These are phyloP conservation scores for Eimeria falciformis DNA, from an alignment of 169 alveolate genomes.

Conservation along the genomic window DNA sequence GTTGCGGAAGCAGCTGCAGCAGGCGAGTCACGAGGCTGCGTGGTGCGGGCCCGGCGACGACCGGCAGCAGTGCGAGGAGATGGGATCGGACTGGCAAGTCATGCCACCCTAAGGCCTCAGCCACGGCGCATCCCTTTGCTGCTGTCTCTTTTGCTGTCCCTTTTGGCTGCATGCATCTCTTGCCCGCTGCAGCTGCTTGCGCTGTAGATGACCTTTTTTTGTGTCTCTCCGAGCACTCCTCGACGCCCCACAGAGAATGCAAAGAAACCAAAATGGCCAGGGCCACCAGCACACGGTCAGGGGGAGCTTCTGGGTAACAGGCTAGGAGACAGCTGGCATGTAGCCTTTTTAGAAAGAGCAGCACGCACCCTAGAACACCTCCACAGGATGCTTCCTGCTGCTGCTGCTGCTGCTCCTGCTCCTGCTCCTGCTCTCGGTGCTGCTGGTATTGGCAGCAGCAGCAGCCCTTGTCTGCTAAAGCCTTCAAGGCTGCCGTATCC, in stretches of 20 bases:
- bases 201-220: not conserved
- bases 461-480: constrained; percentile 21
- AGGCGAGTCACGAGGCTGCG: constrained; percentile 15
- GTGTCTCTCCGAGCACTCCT: not conserved
- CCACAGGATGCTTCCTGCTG: not conserved
- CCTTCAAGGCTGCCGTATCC: not conserved
- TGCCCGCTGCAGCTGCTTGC: constrained; percentile 37
- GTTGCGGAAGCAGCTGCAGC: constrained; percentile 32
- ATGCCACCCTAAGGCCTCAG: constrained; percentile 35
- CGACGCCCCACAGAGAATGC: constrained; percentile 27
- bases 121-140: not conserved
- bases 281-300: constrained; percentile 28
- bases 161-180: not conserved
- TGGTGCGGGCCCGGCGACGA: constrained; percentile 17
- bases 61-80: constrained; percentile 43
- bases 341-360: constrained; percentile 32
- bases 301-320: constrained; percentile 58
- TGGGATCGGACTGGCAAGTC: not conserved
- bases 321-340: constrained; percentile 50
- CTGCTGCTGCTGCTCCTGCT: constrained; percentile 44
- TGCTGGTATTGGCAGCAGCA: constrained; percentile 20
- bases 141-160: not conserved
- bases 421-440: constrained; percentile 21
- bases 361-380: constrained; percentile 10
- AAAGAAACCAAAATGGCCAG: constrained; percentile 9